Evolutionary conservation across 352 stramenopile genomes (phyloP), one percentile per base, ranked within the genome.

Genomic region (Pythium monospermum): DNA sequence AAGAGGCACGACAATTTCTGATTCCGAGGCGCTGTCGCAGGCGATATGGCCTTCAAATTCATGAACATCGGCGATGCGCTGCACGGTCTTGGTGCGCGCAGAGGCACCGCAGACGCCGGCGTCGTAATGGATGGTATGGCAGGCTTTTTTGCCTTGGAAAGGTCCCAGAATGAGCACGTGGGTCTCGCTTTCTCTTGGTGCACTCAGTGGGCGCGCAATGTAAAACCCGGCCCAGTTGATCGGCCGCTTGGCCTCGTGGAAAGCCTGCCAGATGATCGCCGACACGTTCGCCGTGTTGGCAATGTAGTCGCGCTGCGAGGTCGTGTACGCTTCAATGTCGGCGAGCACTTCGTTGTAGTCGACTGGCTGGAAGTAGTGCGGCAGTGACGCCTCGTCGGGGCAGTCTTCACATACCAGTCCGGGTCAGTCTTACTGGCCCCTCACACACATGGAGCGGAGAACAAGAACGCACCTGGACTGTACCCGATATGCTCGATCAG

Each of bases 221-320:
- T 93, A 93, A 59, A 93, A 87, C 11, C 82, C 82, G 1, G 68
- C 73, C 82, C 82, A 93, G 66, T 93, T 93, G 48, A 91, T 78
- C 8, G 77, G 59, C 10, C 80, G 79, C 38, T 61, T 39, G 10
- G 75, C 82, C 4, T 75, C 62, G 25, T 70, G 49, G 53, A 93
- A 91, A 18, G 82, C 82, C 47, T 89, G 73, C 82, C 82, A 93
- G 64, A 91, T 82, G 49, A 89, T 85, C 15, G 82, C 70, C 25
- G 82, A 74, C 13, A 89, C 79, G 55, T 93, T 93, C 45, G 82
- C 76, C 30, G 76, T 67, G 54, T 93, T 93, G 35, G 82, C 75
- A 25, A 91, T 66, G 62, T 83, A 85, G 64, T 93, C 82, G 38
- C 72, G 74, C 66, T 93, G 78, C 8, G 60, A 70, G 2, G 61